These are phyloP conservation scores for Setomelanomma holmii DNA, from an alignment of 2,329 filamentous ascomycete genomes.

Conservation along the genomic window DNA sequence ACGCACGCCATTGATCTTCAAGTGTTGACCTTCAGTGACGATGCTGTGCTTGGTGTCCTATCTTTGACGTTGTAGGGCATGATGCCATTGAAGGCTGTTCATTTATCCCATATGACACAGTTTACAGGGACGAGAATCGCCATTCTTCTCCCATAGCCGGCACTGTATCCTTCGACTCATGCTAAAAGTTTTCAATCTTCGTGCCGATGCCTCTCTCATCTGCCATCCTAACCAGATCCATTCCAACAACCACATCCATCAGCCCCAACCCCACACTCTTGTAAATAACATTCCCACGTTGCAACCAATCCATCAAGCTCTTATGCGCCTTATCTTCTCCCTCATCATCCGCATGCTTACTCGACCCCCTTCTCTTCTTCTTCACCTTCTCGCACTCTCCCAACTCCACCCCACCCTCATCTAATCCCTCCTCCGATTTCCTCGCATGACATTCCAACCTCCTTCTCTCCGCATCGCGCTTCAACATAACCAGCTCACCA, in stretches of 20 bases:
- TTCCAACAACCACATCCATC: conserved; percentile 72
- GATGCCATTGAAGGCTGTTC: neutral
- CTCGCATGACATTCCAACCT: conserved; percentile 34
- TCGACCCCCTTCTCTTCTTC: conserved; percentile 61
- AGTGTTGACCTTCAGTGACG: conserved; percentile 24
- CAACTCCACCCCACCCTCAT: conserved; percentile 80
- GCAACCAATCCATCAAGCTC: conserved; percentile 64
- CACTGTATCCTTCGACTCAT: conserved; percentile 1
- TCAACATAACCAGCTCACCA: conserved; percentile 77
- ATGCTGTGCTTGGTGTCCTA: no score
- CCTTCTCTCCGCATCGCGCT: conserved; percentile 57
- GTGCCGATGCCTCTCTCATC: conserved; percentile 63
- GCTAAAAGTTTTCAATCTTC: conserved; percentile 58
- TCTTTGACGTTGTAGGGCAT: neutral
- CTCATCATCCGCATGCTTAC: conserved; percentile 28
- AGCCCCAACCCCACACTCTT: conserved; percentile 73
- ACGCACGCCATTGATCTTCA: conserved; percentile 38
- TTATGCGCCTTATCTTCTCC: conserved; percentile 44
- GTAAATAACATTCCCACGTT: conserved; percentile 70
- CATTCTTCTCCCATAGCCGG: neutral
- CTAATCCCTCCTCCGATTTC: conserved; percentile 45
- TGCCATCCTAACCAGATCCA: conserved; percentile 64
- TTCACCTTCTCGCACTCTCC: conserved; percentile 71
- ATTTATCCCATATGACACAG: neutral
- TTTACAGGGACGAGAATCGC: conserved; percentile 15